Conservation (phyloP, 2,329 filamentous ascomycete species). For the Chrysoporthe deuterocubensis region DNA sequence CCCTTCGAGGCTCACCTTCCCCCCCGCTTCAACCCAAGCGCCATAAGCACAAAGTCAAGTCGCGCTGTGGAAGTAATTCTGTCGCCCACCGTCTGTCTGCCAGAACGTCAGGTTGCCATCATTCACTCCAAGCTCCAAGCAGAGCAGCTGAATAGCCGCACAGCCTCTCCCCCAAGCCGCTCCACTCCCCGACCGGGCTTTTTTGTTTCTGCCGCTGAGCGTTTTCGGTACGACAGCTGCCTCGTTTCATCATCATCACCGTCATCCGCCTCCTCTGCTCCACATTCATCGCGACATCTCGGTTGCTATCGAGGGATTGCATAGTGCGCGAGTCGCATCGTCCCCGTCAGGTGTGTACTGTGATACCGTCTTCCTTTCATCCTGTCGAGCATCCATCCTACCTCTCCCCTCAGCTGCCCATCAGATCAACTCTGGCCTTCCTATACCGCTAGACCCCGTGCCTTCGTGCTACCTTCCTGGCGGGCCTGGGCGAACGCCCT, state of each 20-base stretch:
- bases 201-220: neutral
- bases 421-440: neutral
- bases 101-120: neutral
- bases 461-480: conserved; percentile 3
- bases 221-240: conserved; percentile 1
- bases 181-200: neutral
- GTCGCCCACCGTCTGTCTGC: neutral
- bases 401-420: neutral
- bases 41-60: neutral
- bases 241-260: conserved; percentile 1
- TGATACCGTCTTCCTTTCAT: neutral
- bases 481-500: conserved; percentile 1
- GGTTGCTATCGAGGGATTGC: neutral
- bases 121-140: neutral
- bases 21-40: neutral
- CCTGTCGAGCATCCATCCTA: neutral
- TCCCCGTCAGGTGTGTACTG: neutral
- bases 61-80: neutral
- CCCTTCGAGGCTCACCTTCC: conserved; percentile 1
- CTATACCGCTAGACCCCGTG: conserved; percentile 2
- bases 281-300: neutral
- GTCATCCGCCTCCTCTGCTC: neutral
- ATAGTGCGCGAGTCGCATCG: neutral
- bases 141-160: neutral
- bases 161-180: neutral